A percentile compares a stretch with the other conserved stretches of the same genome.
Conservation (phyloP, 371 early-diverging fungal genomes). For the Cokeromyces recurvatus region DNA sequence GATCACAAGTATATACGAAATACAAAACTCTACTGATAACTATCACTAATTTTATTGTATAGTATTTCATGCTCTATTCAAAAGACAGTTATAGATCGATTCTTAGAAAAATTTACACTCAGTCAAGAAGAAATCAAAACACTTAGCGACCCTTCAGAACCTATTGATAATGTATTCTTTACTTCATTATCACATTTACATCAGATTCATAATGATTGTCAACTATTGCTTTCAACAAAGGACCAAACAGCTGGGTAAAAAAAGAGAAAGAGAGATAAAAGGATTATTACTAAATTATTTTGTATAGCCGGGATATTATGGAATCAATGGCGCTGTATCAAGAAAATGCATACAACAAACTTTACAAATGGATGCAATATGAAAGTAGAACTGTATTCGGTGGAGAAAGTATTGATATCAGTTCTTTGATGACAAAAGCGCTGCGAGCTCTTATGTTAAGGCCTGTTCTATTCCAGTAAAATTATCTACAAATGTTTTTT, state of each 20-base stretch:
- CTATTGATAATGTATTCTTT: constrained; percentile 64
- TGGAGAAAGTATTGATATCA: constrained; percentile 71
- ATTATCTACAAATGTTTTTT: too few relatives aligned
- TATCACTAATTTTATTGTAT: background rate
- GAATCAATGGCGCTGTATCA: constrained; percentile 66
- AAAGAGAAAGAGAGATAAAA: too few relatives aligned
- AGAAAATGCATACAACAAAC: constrained; percentile 70
- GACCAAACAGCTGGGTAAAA: constrained; percentile 78
- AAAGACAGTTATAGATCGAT: constrained; percentile 49
- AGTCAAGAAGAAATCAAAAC: constrained; percentile 59
- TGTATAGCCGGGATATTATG: constrained; percentile 74
- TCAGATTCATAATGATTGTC: constrained; percentile 72
- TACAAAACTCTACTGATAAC: background rate
- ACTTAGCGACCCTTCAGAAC: constrained; percentile 46
- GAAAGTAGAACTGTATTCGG: constrained; percentile 66
- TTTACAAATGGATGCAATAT: constrained; percentile 77
- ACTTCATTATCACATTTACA: constrained; percentile 69
- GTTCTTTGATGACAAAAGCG: constrained; percentile 61
- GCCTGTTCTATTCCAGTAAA: constrained; percentile 74
- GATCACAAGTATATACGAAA: constrained; percentile 43
- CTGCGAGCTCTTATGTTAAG: constrained; percentile 66
- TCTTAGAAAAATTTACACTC: constrained; percentile 68
- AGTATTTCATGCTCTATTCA: constrained; percentile 53
- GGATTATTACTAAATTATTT: too few relatives aligned
- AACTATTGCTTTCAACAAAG: constrained; percentile 67